Conservation (phyloP, 352 stramenopile genomes). For the Pythium sp. region DNA sequence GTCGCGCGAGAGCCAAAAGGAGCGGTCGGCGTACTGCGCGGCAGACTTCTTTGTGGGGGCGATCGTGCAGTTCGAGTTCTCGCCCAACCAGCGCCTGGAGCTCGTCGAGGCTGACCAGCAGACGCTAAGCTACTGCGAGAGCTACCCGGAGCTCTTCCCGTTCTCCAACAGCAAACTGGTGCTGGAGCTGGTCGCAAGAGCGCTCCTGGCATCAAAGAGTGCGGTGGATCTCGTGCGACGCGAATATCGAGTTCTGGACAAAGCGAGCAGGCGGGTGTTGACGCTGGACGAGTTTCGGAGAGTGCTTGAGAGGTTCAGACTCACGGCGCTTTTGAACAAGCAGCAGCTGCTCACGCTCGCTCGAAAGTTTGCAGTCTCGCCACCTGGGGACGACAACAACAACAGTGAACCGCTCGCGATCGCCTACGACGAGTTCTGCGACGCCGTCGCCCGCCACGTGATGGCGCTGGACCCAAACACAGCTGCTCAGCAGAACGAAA, state of each 20-base stretch:
- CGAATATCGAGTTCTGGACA: slow-evolving; percentile 38
- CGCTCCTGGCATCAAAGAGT: slow-evolving; percentile 20
- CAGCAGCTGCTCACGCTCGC: slow-evolving; percentile 66
- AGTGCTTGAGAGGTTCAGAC: slow-evolving; percentile 23
- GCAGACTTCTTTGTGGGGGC: slow-evolving; percentile 75
- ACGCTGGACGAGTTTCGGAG: slow-evolving; percentile 23
- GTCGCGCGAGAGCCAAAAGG: slow-evolving; percentile 34
- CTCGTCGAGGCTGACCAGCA: slow-evolving; percentile 74
- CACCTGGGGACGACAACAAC: background rate
- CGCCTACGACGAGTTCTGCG: slow-evolving; percentile 62
- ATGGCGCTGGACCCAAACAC: background rate
- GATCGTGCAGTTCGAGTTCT: slow-evolving; percentile 66
- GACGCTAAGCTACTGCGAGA: slow-evolving; percentile 79
- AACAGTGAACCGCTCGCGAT: slow-evolving; percentile 19
- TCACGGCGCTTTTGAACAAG: slow-evolving; percentile 38
- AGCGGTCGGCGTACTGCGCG: slow-evolving; percentile 35
- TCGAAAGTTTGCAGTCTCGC: slow-evolving; percentile 31
- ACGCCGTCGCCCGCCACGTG: slow-evolving; percentile 27
- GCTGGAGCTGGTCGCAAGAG: slow-evolving; percentile 22
- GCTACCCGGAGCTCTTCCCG: slow-evolving; percentile 57
- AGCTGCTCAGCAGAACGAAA: background rate
- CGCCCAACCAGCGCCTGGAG: slow-evolving; percentile 61
- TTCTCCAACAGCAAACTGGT: slow-evolving; percentile 51
- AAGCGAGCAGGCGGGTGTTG: slow-evolving; percentile 16
- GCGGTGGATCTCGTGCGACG: slow-evolving; percentile 28